Conservation (phyloP, 208 protist genomes). For the Wallacemonas collosoma region DNA sequence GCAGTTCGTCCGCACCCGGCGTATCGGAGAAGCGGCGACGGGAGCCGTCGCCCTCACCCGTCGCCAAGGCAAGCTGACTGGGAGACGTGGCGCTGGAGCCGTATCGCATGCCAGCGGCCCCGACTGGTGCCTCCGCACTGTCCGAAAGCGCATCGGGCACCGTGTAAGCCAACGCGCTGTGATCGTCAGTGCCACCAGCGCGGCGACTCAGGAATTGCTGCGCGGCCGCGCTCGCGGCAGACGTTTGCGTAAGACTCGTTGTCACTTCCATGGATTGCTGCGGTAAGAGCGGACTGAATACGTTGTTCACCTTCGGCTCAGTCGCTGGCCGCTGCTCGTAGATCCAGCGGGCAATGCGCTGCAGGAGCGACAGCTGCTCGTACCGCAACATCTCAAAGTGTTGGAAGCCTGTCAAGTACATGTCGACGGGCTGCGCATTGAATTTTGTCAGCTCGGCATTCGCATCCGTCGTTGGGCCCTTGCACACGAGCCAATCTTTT, state of each 20-base stretch:
- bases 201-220: constrained; percentile 25
- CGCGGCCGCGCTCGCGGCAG: constrained; percentile 3
- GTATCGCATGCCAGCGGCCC: neutral
- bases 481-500: neutral
- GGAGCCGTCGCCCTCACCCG: neutral
- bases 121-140: neutral
- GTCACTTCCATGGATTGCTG: constrained; percentile 31
- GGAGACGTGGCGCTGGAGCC: constrained; percentile 6
- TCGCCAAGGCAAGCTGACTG: neutral
- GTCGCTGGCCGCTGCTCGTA: constrained; percentile 3
- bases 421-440: constrained; percentile 21
- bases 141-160: neutral
- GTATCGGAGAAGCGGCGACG: constrained; percentile 3
- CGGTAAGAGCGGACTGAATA: constrained; percentile 18
- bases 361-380: constrained; percentile 42
- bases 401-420: constrained; percentile 34
- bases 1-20: neutral
- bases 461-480: constrained; percentile 1
- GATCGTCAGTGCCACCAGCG: neutral
- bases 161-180: neutral
- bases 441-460: neutral
- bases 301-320: constrained; percentile 14
- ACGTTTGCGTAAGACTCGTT: constrained; percentile 21
- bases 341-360: constrained; percentile 37
- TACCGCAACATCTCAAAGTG: constrained; percentile 42